phyloP scores from a whole-genome alignment of 352 stramenopile genomes.

The Phytophthora uliginosa region DNA sequence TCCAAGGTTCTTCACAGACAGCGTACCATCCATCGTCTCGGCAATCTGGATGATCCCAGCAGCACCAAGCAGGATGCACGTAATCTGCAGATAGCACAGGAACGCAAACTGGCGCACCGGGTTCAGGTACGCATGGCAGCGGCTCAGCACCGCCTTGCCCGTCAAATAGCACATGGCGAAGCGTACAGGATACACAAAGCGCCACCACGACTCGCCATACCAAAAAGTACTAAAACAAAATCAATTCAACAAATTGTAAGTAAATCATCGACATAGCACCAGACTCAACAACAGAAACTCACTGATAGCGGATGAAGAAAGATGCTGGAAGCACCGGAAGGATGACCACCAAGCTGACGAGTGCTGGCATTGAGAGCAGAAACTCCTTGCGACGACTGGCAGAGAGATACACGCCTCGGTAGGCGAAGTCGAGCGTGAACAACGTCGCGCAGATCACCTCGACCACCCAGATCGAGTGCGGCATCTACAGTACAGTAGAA shows the following conservation, averaged over 20 bases:
- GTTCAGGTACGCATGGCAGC: conserved; percentile 84
- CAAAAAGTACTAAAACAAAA: conserved; percentile 73
- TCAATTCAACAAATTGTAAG: not conserved
- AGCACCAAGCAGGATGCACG: conserved; percentile 78
- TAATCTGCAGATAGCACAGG: conserved; percentile 87
- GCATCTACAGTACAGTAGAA: conserved; percentile 49
- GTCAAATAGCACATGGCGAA: conserved; percentile 89
- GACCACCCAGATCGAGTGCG: conserved; percentile 69
- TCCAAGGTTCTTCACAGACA: conserved; percentile 63
- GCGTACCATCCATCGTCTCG: conserved; percentile 75
- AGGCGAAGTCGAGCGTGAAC: conserved; percentile 77
- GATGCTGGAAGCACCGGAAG: conserved; percentile 82
- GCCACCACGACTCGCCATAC: conserved; percentile 81
- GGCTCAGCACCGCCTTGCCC: conserved; percentile 76
- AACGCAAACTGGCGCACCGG: conserved; percentile 84
- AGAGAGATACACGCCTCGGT: conserved; percentile 76
- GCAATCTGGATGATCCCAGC: conserved; percentile 89
- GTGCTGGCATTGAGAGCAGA: conserved; percentile 62
- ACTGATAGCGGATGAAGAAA: conserved; percentile 76
- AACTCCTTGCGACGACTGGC: conserved; percentile 72
- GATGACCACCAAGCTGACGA: conserved; percentile 74
- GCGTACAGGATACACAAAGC: conserved; percentile 86
- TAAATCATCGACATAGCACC: not conserved
- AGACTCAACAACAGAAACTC: conserved; percentile 44
- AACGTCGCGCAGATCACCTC: conserved; percentile 75